Evolutionary conservation across 176 grass and related monocot genomes (phyloP).

Genomic region (Oryza glaberrima): DNA sequence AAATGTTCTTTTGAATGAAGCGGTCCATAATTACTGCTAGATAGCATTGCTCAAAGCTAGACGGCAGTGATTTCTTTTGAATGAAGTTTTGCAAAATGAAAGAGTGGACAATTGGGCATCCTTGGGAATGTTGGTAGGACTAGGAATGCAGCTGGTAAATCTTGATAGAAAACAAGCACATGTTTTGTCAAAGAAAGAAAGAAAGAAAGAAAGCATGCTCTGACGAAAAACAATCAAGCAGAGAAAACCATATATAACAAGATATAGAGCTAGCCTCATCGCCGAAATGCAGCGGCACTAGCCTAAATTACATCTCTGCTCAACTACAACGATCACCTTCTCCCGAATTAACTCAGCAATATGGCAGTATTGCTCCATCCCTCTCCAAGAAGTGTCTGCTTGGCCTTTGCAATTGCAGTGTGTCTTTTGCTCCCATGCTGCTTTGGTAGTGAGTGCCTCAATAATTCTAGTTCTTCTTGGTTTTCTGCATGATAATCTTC

Average conservation of each 20-base stretch:
- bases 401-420: constrained; percentile 5
- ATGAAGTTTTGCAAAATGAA: constrained; percentile 24
- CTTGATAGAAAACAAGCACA: not conserved
- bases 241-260: constrained; percentile 5
- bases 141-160: constrained; percentile 1
- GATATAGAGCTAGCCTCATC: not conserved
- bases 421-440: constrained; percentile 33
- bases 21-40: too few relatives aligned
- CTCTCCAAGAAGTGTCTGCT: constrained; percentile 11
- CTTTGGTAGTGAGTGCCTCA: constrained; percentile 25
- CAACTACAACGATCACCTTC: too few relatives aligned
- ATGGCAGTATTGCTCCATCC: not conserved
- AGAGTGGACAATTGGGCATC: constrained; percentile 24
- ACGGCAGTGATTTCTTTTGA: constrained; percentile 12
- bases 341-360: not conserved
- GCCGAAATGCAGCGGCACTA: not conserved
- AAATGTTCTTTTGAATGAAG: not conserved
- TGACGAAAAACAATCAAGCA: not conserved
- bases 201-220: not conserved
- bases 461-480: not conserved
- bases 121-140: constrained; percentile 31
- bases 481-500: not conserved
- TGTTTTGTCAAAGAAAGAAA: not conserved
- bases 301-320: not conserved
- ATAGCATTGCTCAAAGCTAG: not conserved